Evolutionary conservation across 176 grass and related monocot species (phyloP), one percentile per base, ranked within the genome.

Genomic region (Rhynchospora breviuscula): DNA sequence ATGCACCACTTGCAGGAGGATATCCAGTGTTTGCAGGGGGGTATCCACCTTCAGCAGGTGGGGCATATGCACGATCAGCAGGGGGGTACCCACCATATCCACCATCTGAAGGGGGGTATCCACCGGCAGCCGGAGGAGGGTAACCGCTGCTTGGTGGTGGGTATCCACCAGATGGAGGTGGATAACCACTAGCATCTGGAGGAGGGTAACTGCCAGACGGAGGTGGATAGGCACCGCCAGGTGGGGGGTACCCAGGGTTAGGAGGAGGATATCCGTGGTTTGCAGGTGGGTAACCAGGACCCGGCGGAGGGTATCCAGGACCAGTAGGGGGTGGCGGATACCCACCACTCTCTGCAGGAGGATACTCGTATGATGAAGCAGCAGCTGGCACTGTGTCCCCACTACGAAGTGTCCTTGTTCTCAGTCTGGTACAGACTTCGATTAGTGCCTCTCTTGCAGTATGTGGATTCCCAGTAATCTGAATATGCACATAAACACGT

Each of bases 201-300:
- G 78, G 57, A 29, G 80, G 80, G 80, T 82, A 82, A 52, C 80
- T 66, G 62, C 80, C 80, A 82, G 80, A n/a, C 53, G 61, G 80
- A 5, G 80, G 80, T 2, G 61, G 80, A 82, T 51, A 51, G 60
- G 46, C 60, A 33, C 40, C 59, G 6, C 12, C 29, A 35, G 80
- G 63, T 66, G 80, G 59, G 1, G 33, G 43, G 3, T 78, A 57
- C 48, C 49, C 51, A 4, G 73, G 49, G 25, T 57, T 75, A 22
- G 54, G n/a, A 66, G 79, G 79, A 48, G 54, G 79, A 63, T 81
- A 81, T 25, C 79, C 79, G 12, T 81, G 79, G 79, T 65, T 82
- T 66, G 60, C n/a, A 81, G 79, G 54, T 81, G 79, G 79, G 21
- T 82, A 82, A 48, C 80, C 60, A 26, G 62, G 80, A 65, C 80